Conservation (phyloP, 305 asterid species). For the Fraxinus floribunda region DNA sequence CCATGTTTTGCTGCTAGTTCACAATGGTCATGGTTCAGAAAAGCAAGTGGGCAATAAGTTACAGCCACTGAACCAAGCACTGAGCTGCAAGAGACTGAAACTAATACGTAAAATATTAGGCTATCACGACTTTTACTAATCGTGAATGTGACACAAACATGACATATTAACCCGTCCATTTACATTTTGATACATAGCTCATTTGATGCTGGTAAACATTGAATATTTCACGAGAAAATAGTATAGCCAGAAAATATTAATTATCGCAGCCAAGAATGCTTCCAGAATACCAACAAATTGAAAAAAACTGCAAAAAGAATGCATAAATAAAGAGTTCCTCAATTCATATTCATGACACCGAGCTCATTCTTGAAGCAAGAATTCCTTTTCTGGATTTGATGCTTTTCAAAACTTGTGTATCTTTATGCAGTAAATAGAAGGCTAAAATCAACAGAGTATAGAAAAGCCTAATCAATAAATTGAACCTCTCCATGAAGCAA, state of each 20-base stretch:
- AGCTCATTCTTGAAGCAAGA: background rate
- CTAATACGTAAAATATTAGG: background rate
- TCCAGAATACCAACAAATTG: background rate
- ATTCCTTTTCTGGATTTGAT: background rate
- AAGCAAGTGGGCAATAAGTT: background rate
- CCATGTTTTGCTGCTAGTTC: background rate
- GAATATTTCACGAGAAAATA: background rate
- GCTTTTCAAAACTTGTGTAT: background rate
- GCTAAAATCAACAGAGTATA: background rate
- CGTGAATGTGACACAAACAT: background rate
- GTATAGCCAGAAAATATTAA: background rate
- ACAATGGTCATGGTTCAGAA: background rate
- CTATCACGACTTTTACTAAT: background rate
- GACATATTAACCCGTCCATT: background rate
- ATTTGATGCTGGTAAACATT: background rate
- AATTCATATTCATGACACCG: background rate
- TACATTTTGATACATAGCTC: background rate
- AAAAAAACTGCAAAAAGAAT: background rate
- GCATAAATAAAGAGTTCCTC: background rate
- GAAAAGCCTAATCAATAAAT: background rate
- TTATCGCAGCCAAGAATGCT: background rate
- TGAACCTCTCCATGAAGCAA: background rate
- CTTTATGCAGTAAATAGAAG: background rate
- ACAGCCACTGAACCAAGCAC: background rate
- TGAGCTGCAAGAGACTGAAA: background rate